A percentile compares a stretch with the other conserved stretches of the same genome.
Evolutionary conservation across 352 stramenopile genomes (phyloP).

Genomic region (Globisporangium abappressorium): DNA sequence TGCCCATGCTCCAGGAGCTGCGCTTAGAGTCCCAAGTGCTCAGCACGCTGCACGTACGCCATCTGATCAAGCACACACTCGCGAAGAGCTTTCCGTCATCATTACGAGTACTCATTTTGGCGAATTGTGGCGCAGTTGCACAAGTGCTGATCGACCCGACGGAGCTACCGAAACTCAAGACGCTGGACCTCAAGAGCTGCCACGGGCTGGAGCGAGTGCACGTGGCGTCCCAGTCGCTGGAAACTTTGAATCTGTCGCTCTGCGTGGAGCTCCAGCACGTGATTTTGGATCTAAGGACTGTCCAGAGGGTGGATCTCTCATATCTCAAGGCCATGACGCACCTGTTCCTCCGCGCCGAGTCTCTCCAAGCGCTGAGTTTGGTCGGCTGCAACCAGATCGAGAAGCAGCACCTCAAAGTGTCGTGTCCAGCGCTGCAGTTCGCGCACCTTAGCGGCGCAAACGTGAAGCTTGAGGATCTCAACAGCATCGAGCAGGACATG

Average conservation of each 20-base stretch:
- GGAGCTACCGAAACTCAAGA: slow-evolving; percentile 45
- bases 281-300: slow-evolving; percentile 38
- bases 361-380: slow-evolving; percentile 41
- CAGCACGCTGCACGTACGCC: slow-evolving; percentile 32
- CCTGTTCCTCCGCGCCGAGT: slow-evolving; percentile 44
- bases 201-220: slow-evolving; percentile 54
- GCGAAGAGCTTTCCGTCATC: slow-evolving; percentile 4
- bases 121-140: slow-evolving; percentile 51
- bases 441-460: slow-evolving; percentile 44
- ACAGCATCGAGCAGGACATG: slow-evolving; percentile 14
- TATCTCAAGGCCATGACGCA: slow-evolving; percentile 58
- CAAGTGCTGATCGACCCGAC: slow-evolving; percentile 51
- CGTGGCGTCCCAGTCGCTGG: slow-evolving; percentile 43
- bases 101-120: slow-evolving; percentile 36
- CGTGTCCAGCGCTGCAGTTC: slow-evolving; percentile 39
- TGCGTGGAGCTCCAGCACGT: slow-evolving; percentile 46
- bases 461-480: slow-evolving; percentile 38
- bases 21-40: slow-evolving; percentile 47
- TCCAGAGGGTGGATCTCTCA: slow-evolving; percentile 49
- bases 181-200: slow-evolving; percentile 42
- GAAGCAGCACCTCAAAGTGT: slow-evolving; percentile 29
- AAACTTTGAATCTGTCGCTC: slow-evolving; percentile 36
- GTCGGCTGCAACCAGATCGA: slow-evolving; percentile 41
- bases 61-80: slow-evolving; percentile 47
- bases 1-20: slow-evolving; percentile 47